Evolutionary conservation across 2,329 filamentous ascomycete genomes (phyloP).

Genomic region (Boeremia exigua): DNA sequence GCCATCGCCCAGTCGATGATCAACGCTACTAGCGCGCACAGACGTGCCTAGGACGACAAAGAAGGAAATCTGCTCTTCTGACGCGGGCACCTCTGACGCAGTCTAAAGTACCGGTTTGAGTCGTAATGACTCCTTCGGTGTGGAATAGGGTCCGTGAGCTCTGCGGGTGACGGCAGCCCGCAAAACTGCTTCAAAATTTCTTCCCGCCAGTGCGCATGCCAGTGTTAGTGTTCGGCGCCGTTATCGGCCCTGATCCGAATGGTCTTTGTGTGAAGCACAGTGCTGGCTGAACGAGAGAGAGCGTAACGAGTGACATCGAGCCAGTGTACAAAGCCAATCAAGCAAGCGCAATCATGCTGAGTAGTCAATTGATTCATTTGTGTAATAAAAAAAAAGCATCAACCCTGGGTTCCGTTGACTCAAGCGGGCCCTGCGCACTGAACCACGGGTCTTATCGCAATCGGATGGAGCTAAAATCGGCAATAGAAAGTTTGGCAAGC

Average conservation of each 20-base stretch:
- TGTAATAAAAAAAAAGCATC: not conserved
- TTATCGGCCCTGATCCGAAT: constrained; percentile 20
- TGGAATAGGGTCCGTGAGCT: constrained; percentile 13
- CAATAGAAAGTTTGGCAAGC: constrained; percentile 42
- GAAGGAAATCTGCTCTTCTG: constrained; percentile 13
- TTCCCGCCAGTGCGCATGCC: constrained; percentile 27
- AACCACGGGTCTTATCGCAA: constrained; percentile 25
- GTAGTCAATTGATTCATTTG: not conserved
- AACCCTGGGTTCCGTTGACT: constrained; percentile 13
- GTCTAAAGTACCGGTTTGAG: constrained; percentile 10
- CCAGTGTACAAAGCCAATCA: not conserved
- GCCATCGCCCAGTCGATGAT: constrained; percentile 13
- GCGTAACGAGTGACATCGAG: not conserved
- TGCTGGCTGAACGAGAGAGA: not conserved
- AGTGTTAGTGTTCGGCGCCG: constrained; percentile 27
- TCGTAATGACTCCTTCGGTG: constrained; percentile 16
- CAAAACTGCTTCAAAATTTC: constrained; percentile 30
- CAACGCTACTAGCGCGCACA: constrained; percentile 15
- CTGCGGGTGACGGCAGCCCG: constrained; percentile 15
- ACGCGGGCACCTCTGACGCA: constrained; percentile 9
- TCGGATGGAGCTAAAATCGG: constrained; percentile 38
- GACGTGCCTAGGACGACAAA: constrained; percentile 4
- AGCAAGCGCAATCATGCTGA: not conserved
- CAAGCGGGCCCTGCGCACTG: constrained; percentile 14
- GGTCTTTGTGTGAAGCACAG: constrained; percentile 8